These are phyloP conservation scores for Saturnispora kantuleensis DNA, from an alignment of 805 yeast genomes.

Conservation along the genomic window DNA sequence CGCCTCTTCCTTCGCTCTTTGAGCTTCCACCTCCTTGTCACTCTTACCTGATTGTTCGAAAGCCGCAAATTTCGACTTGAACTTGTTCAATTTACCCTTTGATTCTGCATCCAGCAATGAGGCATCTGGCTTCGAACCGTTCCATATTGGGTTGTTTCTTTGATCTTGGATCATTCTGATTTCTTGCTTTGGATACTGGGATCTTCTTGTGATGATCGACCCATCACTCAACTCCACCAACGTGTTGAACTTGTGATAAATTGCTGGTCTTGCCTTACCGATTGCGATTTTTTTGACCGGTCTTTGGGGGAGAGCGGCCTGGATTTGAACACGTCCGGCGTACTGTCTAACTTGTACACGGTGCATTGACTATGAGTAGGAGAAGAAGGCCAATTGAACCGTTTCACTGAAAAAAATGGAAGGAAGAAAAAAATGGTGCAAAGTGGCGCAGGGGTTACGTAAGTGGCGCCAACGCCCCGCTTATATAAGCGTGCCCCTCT, in stretches of 20 bases:
- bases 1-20: conserved; percentile 19
- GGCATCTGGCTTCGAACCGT: conserved; percentile 72
- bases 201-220: conserved; percentile 70
- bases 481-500: too few relatives aligned
- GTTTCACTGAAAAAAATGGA: too few relatives aligned
- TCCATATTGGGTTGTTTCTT: conserved; percentile 82
- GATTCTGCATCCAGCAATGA: conserved; percentile 71
- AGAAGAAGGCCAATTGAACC: too few relatives aligned
- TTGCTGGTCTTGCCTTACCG: conserved; percentile 90
- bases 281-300: conserved; percentile 58
- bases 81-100: conserved; percentile 68
- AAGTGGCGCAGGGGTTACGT: too few relatives aligned
- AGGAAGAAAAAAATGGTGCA: too few relatives aligned
- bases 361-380: too few relatives aligned
- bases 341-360: conserved; percentile 15
- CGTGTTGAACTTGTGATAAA: conserved; percentile 83
- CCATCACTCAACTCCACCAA: conserved; percentile 91
- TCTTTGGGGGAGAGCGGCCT: conserved; percentile 32
- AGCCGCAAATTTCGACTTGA: conserved; percentile 55
- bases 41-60: conserved; percentile 32
- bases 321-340: conserved; percentile 25
- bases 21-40: conserved; percentile 20
- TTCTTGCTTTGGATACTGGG: conserved; percentile 84
- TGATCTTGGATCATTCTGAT: conserved; percentile 80
- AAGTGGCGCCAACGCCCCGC: too few relatives aligned